Evolutionary conservation across 306 rosid species (phyloP).

Genomic region (Gastrolobium bilobum): DNA sequence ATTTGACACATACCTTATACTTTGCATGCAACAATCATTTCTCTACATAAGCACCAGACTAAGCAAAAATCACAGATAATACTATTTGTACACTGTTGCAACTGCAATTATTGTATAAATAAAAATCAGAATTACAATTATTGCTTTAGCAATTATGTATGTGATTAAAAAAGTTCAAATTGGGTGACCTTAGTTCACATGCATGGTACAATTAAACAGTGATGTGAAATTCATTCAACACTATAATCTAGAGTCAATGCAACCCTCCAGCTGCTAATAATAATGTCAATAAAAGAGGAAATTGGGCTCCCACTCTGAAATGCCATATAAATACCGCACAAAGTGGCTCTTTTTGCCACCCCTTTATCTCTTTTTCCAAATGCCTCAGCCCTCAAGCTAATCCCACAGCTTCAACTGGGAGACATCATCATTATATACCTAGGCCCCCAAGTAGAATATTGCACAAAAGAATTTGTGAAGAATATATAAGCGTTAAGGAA

Average conservation of each 20-base stretch:
- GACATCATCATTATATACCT: conserved; percentile 72
- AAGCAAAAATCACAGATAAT: not conserved
- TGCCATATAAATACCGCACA: conserved; percentile 50
- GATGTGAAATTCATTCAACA: conserved; percentile 48
- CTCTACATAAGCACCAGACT: not conserved
- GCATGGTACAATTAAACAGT: conserved; percentile 29
- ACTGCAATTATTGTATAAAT: not conserved
- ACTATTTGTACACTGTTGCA: not conserved
- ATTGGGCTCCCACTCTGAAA: conserved; percentile 64
- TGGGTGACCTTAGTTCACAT: conserved; percentile 25
- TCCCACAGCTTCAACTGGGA: conserved; percentile 52
- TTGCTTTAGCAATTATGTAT: not conserved
- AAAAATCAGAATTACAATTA: not conserved
- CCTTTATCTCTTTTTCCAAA: conserved; percentile 47
- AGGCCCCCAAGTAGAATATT: conserved; percentile 45
- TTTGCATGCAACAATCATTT: not conserved
- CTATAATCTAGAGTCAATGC: conserved; percentile 65
- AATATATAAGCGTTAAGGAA: conserved; percentile 32
- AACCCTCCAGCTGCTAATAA: conserved; percentile 44
- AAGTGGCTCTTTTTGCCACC: conserved; percentile 42
- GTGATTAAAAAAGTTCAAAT: not conserved
- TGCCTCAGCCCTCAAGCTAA: conserved; percentile 42
- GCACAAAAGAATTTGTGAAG: conserved; percentile 26
- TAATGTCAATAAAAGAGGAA: conserved; percentile 56
- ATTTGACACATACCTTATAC: not conserved